Evolutionary conservation across 768 basidiomycete genomes (phyloP), one percentile per base, ranked within the genome.

Genomic region (Cystoderma amianthinum): DNA sequence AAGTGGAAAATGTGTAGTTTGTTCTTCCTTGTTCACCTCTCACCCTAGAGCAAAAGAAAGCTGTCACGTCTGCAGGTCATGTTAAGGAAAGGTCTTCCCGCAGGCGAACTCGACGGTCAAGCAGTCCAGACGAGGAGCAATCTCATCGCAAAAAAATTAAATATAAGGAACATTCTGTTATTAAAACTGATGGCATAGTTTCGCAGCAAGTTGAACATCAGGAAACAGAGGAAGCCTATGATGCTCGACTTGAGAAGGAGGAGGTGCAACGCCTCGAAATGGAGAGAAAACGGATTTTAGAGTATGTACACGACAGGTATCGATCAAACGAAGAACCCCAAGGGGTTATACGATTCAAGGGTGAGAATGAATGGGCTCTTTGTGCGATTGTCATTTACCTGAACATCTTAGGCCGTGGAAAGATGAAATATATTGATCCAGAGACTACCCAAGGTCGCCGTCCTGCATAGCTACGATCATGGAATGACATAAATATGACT

Each of bases 171-270:
- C 7, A 9, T 15, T 16, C 34, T 28, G n/a, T 28, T 28, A 7
- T 7, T 7, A 36, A n/a, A 13, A 35, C n/a, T 15, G 13, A 13
- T 12, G 34, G 18, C 16, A n/a, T 15, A n/a, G 13, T 11, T 24
- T 20, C 37, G 16, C n/a, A 15, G 7, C 15, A 19, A 25, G 32
- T 25, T 5, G 19, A 32, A 24, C 28, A n/a, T 7, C 25, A 33
- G 46, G 83, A 85, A 55, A 84, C 80, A 0, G 78, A 82, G 48
- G 85, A 84, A 55, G 80, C 83, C 53, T 85, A 87, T 46, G 83
- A 83, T 50, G 73, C 73, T 1, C 64, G 80, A 23, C 57, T 86
- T 37, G 82, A 85, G 54, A 63, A 76, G 30, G 80, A 85, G 53
- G 84, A 85, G 58, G 68, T 67, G 10, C 78, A 81, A 49, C 65